Evolutionary conservation across 176 grass and related monocot species (phyloP), one percentile per base, ranked within the genome.

Genomic region (Triticum timopheevii): DNA sequence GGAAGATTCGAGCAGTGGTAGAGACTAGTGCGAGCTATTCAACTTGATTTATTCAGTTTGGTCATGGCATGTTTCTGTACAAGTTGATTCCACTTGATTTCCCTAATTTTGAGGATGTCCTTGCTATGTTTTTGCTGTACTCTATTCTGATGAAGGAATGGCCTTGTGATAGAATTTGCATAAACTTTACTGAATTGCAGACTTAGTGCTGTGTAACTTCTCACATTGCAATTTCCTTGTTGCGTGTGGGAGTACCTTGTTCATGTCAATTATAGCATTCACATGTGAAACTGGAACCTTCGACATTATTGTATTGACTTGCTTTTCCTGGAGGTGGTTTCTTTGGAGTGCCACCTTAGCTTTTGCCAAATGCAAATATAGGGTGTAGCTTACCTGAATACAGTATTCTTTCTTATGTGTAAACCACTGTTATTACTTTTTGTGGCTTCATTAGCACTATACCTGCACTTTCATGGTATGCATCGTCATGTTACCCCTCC

Each of bases 301-400:
- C 16, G 15, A 49, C 58, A 39, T 64, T 40, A 23, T 72, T 83
- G 1, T 77, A 82, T 19, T 8, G 10, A 22, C 20, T 69, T 69
- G 0, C 20, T 59, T 76, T 69, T 17, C 16, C 19, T 35, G 15
- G 13, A 39, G 38, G 4, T 47, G 9, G 61, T 83, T 42, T 4
- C 64, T 69, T 31, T 63, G 23, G 52, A 47, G 59, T 88, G 20
- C 5, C 80, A 77, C 68, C 50, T 69, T 83, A 61, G 13, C 19
- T 84, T 59, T 87, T 34, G 9, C 6, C 13, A 61, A 30, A 11
- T 77, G 10, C 4, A 36, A 68, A 27, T 22, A 11, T 25, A 59
- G 0, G 34, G 5, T 74, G 35, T 19, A 3, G 1, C 12, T 58
- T 65, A 42, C n/a, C 16, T 52, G 2, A 68, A 54, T 33, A 25